Conservation (phyloP, 352 stramenopile species). For the Phytophthora rubi region DNA sequence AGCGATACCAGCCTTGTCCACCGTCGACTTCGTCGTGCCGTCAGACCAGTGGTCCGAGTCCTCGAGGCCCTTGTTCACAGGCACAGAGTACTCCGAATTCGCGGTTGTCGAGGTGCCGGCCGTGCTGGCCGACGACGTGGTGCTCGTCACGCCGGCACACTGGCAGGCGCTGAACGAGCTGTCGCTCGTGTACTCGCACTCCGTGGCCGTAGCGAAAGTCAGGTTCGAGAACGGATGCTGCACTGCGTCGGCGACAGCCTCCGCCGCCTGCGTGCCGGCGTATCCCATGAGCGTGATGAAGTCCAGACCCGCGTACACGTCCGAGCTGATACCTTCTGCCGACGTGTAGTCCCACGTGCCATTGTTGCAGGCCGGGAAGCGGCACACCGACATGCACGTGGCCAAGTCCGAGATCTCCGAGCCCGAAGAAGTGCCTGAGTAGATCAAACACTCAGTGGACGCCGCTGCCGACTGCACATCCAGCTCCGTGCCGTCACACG, state of each 20-base stretch:
- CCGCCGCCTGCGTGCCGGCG: slow-evolving; percentile 40
- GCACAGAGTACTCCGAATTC: slow-evolving; percentile 40
- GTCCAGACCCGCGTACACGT: slow-evolving; percentile 74
- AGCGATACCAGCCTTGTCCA: slow-evolving; percentile 78
- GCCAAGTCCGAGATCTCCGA: slow-evolving; percentile 58
- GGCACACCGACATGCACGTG: slow-evolving; percentile 82
- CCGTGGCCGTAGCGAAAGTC: slow-evolving; percentile 53
- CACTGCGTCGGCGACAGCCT: slow-evolving; percentile 35
- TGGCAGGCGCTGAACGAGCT: slow-evolving; percentile 63
- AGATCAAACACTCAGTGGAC: slow-evolving; percentile 78
- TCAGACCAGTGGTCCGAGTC: slow-evolving; percentile 75
- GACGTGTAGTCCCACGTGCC: slow-evolving; percentile 81
- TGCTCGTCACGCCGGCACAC: slow-evolving; percentile 54
- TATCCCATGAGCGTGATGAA: slow-evolving; percentile 66
- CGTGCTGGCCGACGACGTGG: slow-evolving; percentile 23
- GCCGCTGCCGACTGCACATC: slow-evolving; percentile 54
- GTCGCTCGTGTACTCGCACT: slow-evolving; percentile 69
- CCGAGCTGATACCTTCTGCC: slow-evolving; percentile 66
- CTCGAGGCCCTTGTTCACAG: slow-evolving; percentile 63
- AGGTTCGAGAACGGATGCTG: slow-evolving; percentile 59
- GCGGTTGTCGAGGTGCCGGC: slow-evolving; percentile 19
- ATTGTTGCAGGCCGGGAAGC: slow-evolving; percentile 77
- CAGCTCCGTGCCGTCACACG: slow-evolving; percentile 56
- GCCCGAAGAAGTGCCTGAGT: slow-evolving; percentile 65
- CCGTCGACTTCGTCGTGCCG: slow-evolving; percentile 52